A percentile compares a stretch with the other conserved stretches of the same genome.
Conservation (phyloP, 1,139 yeast species). For the Sugiyamaella grinbergsii region DNA sequence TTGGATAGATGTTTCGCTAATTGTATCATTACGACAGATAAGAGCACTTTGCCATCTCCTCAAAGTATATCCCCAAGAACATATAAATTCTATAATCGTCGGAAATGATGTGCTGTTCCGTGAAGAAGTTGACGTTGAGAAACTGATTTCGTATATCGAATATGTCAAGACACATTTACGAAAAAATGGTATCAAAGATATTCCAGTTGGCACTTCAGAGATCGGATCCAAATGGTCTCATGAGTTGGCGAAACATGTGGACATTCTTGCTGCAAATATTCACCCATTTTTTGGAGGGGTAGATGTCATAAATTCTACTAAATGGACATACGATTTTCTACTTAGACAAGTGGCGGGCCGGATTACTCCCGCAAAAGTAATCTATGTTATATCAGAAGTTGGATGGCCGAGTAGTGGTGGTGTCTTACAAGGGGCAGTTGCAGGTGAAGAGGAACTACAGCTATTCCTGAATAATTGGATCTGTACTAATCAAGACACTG, state of each 20-base stretch:
- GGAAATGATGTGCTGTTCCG: conserved; percentile 68
- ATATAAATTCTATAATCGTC: conserved; percentile 56
- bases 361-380: conserved; percentile 33
- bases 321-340: conserved; percentile 58
- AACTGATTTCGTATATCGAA: conserved; percentile 49
- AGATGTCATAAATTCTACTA: conserved; percentile 50
- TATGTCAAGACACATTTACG: conserved; percentile 48
- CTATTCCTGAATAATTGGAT: conserved; percentile 55
- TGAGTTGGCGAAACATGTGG: conserved; percentile 46
- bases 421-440: conserved; percentile 48
- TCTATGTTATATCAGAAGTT: conserved; percentile 57
- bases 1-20: conserved; percentile 57
- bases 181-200: conserved; percentile 36
- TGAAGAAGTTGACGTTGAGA: conserved; percentile 48
- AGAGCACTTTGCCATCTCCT: conserved; percentile 44
- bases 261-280: conserved; percentile 62
- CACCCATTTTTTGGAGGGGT: conserved; percentile 73
- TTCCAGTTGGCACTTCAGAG: conserved; percentile 61
- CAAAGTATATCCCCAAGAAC: conserved; percentile 48
- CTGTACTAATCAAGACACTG: conserved; percentile 47
- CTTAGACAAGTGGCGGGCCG: conserved; percentile 47
- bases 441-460: conserved; percentile 51
- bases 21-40: conserved; percentile 50
- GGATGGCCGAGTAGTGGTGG: conserved; percentile 79
- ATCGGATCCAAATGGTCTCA: conserved; percentile 50